These are phyloP conservation scores for Fusarium sp. DNA, from an alignment of 2,329 filamentous ascomycete species.

Conservation along the genomic window DNA sequence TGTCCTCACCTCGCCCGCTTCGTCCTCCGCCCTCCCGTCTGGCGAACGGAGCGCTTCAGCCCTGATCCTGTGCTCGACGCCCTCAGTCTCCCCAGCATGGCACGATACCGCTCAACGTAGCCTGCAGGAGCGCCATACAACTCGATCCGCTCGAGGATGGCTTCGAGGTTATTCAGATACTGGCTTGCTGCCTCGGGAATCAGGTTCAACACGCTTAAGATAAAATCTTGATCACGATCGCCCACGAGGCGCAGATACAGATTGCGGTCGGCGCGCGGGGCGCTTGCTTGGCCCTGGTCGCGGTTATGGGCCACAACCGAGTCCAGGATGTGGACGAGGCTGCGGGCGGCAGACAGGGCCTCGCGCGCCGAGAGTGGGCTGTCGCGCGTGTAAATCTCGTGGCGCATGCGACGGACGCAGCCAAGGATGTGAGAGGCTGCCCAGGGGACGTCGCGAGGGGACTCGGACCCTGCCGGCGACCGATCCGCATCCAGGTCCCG, in stretches of 20 bases:
- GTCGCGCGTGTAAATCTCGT: conserved; percentile 54
- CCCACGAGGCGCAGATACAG: conserved; percentile 63
- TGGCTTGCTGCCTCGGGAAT: conserved; percentile 59
- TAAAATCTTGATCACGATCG: conserved; percentile 57
- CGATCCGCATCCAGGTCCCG: conserved; percentile 52
- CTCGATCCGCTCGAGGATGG: conserved; percentile 48
- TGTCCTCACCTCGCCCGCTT: conserved; percentile 51
- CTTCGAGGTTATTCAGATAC: conserved; percentile 55
- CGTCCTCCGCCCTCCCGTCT: conserved; percentile 42
- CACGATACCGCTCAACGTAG: conserved; percentile 52
- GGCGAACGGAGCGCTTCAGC: conserved; percentile 48
- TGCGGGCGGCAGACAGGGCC: conserved; percentile 59
- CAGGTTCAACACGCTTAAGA: conserved; percentile 57
- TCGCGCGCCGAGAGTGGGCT: conserved; percentile 53
- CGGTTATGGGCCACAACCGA: conserved; percentile 56
- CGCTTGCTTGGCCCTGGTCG: conserved; percentile 49
- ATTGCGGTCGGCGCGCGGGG: conserved; percentile 52
- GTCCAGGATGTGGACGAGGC: conserved; percentile 62
- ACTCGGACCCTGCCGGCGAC: conserved; percentile 40
- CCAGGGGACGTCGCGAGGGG: conserved; percentile 59
- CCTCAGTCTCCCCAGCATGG: conserved; percentile 48
- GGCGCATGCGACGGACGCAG: conserved; percentile 57
- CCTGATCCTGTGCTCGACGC: conserved; percentile 43
- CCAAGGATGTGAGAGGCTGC: conserved; percentile 60
- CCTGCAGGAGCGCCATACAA: conserved; percentile 49